These are phyloP conservation scores for Zalaria obscura DNA, from an alignment of 2,329 filamentous ascomycete genomes.

Conservation along the genomic window DNA sequence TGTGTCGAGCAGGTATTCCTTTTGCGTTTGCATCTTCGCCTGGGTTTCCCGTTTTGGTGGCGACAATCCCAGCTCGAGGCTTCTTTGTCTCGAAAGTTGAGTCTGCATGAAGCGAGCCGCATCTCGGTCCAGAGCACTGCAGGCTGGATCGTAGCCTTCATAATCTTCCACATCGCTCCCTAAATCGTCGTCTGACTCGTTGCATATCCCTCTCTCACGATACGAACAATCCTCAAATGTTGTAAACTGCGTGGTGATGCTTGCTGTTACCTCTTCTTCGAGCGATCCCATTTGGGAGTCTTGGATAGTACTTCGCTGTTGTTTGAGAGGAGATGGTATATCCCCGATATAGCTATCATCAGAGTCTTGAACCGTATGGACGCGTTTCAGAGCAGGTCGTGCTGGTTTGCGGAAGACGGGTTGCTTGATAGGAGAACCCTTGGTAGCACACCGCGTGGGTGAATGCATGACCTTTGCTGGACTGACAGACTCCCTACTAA, in stretches of 20 bases:
- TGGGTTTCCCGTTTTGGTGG: background rate
- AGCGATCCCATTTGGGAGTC: slow-evolving; percentile 7
- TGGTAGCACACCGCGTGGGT: too few relatives aligned
- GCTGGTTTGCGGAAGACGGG: background rate
- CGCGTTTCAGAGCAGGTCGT: background rate
- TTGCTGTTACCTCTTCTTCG: slow-evolving; percentile 1
- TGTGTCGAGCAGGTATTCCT: slow-evolving; percentile 1
- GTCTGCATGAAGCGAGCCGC: slow-evolving; percentile 7
- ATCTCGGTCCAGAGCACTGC: slow-evolving; percentile 8
- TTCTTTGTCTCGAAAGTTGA: background rate
- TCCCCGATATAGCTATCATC: slow-evolving; percentile 2
- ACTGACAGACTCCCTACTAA: background rate
- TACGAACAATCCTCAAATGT: background rate
- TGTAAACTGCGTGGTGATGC: background rate
- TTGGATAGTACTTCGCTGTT: slow-evolving; percentile 3
- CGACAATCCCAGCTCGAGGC: background rate
- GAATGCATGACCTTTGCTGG: background rate
- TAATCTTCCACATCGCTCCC: background rate
- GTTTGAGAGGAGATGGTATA: background rate
- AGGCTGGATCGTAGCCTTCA: slow-evolving; percentile 4
- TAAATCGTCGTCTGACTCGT: background rate
- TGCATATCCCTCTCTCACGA: background rate
- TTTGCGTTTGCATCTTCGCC: background rate
- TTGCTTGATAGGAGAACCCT: background rate
- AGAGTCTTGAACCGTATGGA: slow-evolving; percentile 2